Evolutionary conservation across 192 early-diverging fungal species (phyloP).

Genomic region (Jimgerdemannia flammicorona): DNA sequence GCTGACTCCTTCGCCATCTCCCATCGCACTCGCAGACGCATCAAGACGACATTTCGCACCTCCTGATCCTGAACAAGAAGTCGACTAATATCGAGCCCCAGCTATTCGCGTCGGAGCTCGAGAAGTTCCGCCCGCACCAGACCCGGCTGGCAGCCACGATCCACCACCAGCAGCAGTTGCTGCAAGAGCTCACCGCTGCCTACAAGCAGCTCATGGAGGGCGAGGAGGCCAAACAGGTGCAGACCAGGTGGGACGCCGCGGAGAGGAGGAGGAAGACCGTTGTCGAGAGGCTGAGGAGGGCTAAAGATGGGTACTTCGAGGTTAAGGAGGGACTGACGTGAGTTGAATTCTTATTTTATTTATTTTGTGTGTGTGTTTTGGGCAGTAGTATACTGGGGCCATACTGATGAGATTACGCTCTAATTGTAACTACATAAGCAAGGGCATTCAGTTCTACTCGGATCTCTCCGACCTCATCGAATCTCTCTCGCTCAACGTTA

Average conservation of each 20-base stretch:
- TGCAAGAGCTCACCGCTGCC: slow-evolving; percentile 71
- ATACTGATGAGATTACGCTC: not conserved
- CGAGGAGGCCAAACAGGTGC: slow-evolving; percentile 61
- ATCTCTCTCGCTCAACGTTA: slow-evolving; percentile 45
- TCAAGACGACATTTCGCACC: slow-evolving; percentile 85
- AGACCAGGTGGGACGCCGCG: slow-evolving; percentile 62
- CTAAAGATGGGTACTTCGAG: slow-evolving; percentile 59
- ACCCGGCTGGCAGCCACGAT: slow-evolving; percentile 70
- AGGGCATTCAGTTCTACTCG: slow-evolving; percentile 69
- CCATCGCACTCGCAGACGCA: slow-evolving; percentile 41
- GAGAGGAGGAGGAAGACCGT: slow-evolving; percentile 60
- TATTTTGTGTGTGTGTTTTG: not conserved
- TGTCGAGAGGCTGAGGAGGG: slow-evolving; percentile 64
- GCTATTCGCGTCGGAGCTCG: slow-evolving; percentile 86
- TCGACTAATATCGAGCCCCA: slow-evolving; percentile 76
- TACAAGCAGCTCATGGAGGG: slow-evolving; percentile 75
- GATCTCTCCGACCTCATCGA: slow-evolving; percentile 56
- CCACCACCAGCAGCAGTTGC: slow-evolving; percentile 67
- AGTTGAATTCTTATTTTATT: not conserved
- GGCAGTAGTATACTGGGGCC: not conserved
- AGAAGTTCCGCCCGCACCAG: slow-evolving; percentile 83
- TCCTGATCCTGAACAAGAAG: slow-evolving; percentile 72
- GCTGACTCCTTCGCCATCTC: not conserved
- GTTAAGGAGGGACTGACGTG: slow-evolving; percentile 51
- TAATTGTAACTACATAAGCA: slow-evolving; percentile 16